Percentiles rank a stretch among this genome's conserved stretches.
phyloP scores from a whole-genome alignment of 2,329 filamentous ascomycete genomes.

The Cordyceps fumosorosea region DNA sequence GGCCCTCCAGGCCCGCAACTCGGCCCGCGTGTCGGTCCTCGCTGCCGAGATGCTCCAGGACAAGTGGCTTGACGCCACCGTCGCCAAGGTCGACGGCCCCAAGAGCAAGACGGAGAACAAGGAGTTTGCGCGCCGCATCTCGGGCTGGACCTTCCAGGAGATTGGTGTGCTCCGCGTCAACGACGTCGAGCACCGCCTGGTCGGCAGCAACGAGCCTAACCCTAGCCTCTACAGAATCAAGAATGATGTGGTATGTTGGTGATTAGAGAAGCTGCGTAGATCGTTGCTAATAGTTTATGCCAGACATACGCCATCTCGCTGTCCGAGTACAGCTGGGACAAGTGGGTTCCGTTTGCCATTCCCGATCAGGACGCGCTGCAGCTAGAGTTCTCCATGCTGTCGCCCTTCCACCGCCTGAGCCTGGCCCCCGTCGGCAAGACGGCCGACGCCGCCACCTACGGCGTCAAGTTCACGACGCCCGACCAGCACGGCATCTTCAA shows the following conservation, averaged over 20 bases:
- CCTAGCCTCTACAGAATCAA: conserved; percentile 91
- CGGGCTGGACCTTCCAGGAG: conserved; percentile 97
- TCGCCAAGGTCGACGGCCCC: conserved; percentile 49
- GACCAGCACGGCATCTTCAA: conserved; percentile 99
- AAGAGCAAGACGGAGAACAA: conserved; percentile 66
- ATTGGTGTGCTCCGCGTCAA: conserved; percentile 82
- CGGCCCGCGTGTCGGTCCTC: conserved; percentile 78
- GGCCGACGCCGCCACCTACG: conserved; percentile 65
- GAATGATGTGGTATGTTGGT: conserved; percentile 78
- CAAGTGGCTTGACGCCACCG: conserved; percentile 78
- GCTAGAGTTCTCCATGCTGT: conserved; percentile 98
- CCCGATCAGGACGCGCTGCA: conserved; percentile 70
- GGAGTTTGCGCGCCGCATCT: conserved; percentile 76
- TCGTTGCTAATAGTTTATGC: neutral
- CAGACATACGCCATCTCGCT: conserved; percentile 82
- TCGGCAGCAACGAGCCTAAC: conserved; percentile 57
- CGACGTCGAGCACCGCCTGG: conserved; percentile 68
- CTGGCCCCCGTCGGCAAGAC: conserved; percentile 54
- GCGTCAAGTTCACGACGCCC: conserved; percentile 70
- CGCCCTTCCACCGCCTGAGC: conserved; percentile 85
- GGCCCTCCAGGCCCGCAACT: conserved; percentile 85
- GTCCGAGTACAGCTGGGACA: conserved; percentile 73
- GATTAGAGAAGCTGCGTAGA: neutral
- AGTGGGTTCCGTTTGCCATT: conserved; percentile 67
- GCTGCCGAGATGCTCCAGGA: conserved; percentile 84